phyloP scores from a whole-genome alignment of 2,329 filamentous ascomycete genomes.

The Talaromyces islandicus region DNA sequence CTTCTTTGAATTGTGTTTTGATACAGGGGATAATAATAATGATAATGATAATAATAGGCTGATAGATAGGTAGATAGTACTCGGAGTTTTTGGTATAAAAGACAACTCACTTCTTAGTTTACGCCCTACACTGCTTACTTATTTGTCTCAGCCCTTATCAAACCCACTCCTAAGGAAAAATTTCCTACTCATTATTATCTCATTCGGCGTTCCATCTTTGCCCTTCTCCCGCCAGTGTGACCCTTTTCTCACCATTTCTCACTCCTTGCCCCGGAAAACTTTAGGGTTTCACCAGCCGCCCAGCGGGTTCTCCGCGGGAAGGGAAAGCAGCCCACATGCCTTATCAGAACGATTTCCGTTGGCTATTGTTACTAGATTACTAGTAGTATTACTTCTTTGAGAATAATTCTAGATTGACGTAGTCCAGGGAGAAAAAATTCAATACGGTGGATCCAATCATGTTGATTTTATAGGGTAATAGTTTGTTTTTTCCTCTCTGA shows the following conservation, averaged over 20 bases:
- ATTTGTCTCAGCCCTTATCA: neutral
- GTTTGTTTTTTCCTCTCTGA: neutral
- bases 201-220: no score
- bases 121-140: neutral
- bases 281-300: conserved; percentile 7
- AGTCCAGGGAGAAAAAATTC: neutral
- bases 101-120: neutral
- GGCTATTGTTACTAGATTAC: neutral
- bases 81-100: no score
- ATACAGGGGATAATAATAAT: neutral
- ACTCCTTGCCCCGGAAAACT: conserved; percentile 1
- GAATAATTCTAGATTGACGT: neutral
- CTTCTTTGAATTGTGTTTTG: neutral
- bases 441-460: neutral
- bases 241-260: neutral
- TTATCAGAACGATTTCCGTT: neutral
- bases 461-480: conserved; percentile 11
- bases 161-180: no score
- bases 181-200: no score
- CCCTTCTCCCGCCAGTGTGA: neutral
- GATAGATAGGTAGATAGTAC: neutral
- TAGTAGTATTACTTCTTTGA: neutral
- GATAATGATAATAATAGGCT: neutral
- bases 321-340: neutral
- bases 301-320: neutral